Base-by-base conservation (phyloP, 805 yeast species). In the Priceomyces melissophilus region DNA sequence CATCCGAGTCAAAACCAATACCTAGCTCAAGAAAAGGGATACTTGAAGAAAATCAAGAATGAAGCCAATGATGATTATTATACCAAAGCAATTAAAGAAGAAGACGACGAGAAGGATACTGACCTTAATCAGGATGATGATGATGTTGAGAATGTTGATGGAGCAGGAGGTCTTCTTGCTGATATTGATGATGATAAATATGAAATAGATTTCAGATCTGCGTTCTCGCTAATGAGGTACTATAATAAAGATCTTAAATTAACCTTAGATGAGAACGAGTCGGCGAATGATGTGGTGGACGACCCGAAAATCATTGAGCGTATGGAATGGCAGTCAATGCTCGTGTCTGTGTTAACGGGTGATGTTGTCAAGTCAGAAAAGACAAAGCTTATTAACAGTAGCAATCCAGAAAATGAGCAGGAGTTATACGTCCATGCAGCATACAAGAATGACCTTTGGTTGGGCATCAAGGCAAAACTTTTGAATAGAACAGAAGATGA, bases 271-370 rank as follows among this genome's bases (percentile, higher is more conserved):
- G 67, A 50, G 53, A 58, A 54, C 37, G 61, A 52, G 35, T 59
- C 70, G 47, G 52, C 63, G 51, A 43, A 58, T 50, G 76, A 61
- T 63, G 63, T 43, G 17, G 57, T 63, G 14, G 72, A 67, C 36
- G 74, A 71, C 48, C 74, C 76, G 1, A 65, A 67, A 10, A 80
- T 83, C 6, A 53, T 81, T 9, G 97, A 89, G 56, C 73, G 98
- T 37, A 68, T 90, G 10, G 96, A 89, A 63, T 93, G 99, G 99
- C 98, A 93, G 62, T 78, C 91, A 0, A 88, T 93, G 96, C 71
- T 93, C 37, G 76, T 86, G 9, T 76, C 89, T 2, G 98, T 93
- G 3, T 75, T 93, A 28, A 91, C 95, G 2, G 98, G 99, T 50
- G 98, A 93, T 61, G 96, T 93, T 40, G 89, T 93, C 14, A 78